phyloP scores from a whole-genome alignment of 306 rosid species.

The Pyrus betulifolia region DNA sequence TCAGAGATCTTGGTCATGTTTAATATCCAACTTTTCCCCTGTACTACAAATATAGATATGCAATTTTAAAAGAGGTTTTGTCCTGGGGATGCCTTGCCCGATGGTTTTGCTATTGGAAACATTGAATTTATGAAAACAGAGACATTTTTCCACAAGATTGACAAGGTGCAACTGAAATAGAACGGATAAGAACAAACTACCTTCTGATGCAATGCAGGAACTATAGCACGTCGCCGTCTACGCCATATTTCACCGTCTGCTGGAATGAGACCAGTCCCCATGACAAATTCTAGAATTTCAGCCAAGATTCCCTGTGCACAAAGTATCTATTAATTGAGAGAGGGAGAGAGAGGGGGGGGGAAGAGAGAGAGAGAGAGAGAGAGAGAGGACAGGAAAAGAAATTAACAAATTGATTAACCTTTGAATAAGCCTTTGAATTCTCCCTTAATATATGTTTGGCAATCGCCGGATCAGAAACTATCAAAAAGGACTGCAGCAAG shows the following conservation, averaged over 20 bases:
- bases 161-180: background rate
- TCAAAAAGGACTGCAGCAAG: conserved; percentile 71
- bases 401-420: conserved; percentile 41
- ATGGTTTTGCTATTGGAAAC: background rate
- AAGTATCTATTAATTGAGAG: conserved; percentile 10
- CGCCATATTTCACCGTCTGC: conserved; percentile 99
- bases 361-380: background rate
- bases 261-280: conserved; percentile 98
- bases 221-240: conserved; percentile 75
- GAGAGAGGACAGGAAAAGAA: conserved; percentile 1
- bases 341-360: background rate
- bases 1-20: background rate
- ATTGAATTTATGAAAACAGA: background rate
- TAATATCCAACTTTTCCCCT: background rate
- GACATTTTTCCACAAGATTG: background rate
- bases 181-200: conserved; percentile 19
- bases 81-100: background rate
- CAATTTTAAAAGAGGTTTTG: background rate
- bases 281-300: conserved; percentile 89
- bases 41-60: background rate
- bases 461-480: conserved; percentile 93
- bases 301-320: conserved; percentile 87
- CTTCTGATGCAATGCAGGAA: conserved; percentile 89
- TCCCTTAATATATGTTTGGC: conserved; percentile 80
- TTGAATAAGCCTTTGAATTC: conserved; percentile 89